Evolutionary conservation across 2,329 filamentous ascomycete species (phyloP).

Genomic region (Ophioceras dolichostomum): DNA sequence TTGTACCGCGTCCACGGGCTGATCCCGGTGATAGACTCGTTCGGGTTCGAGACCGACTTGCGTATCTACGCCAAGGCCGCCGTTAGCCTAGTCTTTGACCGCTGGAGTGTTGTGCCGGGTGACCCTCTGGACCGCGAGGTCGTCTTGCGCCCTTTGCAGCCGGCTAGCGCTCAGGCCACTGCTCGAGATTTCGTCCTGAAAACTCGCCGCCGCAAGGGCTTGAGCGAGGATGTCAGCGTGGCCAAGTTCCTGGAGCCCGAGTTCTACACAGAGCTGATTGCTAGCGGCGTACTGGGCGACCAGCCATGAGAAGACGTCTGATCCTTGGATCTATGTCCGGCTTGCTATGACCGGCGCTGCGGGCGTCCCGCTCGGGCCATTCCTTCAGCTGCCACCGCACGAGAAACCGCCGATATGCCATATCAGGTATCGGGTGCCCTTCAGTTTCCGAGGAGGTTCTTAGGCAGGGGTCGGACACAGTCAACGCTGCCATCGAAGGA

Average conservation of each 20-base stretch:
- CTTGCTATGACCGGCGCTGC: too few relatives aligned
- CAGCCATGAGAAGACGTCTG: too few relatives aligned
- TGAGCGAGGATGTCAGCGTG: constrained; percentile 91
- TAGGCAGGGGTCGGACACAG: too few relatives aligned
- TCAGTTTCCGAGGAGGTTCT: too few relatives aligned
- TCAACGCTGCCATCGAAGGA: too few relatives aligned
- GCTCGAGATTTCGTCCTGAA: constrained; percentile 95
- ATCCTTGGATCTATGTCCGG: too few relatives aligned
- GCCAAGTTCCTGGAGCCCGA: constrained; percentile 95
- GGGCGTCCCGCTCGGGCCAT: too few relatives aligned
- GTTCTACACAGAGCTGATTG: constrained; percentile 76
- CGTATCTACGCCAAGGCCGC: constrained; percentile 92
- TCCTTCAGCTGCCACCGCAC: too few relatives aligned
- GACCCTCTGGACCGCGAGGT: constrained; percentile 87
- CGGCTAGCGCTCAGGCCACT: constrained; percentile 76
- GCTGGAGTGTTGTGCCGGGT: constrained; percentile 91
- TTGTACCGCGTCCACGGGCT: constrained; percentile 85
- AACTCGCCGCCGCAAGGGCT: constrained; percentile 81
- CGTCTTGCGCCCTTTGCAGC: constrained; percentile 71
- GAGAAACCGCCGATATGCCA: too few relatives aligned
- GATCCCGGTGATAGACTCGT: constrained; percentile 91
- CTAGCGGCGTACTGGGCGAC: too few relatives aligned
- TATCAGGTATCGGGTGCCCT: too few relatives aligned
- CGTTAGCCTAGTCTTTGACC: constrained; percentile 85
- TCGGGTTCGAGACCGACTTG: constrained; percentile 95